Evolutionary conservation across 2,329 filamentous ascomycete species (phyloP).

Genomic region (Apiospora pterosperma): DNA sequence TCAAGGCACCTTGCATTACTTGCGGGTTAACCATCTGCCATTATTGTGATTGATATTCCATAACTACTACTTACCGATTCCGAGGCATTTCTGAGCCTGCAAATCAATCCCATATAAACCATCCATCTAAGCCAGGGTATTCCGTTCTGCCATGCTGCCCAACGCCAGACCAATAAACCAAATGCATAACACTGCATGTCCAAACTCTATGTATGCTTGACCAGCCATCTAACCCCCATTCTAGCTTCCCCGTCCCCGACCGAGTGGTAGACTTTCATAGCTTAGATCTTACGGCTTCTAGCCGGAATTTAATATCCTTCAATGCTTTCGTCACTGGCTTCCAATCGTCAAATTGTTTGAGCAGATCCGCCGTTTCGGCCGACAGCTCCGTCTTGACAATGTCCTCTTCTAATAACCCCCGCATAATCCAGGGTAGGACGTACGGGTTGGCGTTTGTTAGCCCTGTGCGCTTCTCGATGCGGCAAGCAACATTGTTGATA

Average conservation of each 20-base stretch:
- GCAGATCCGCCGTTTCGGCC: slow-evolving; percentile 71
- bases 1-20: not conserved
- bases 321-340: slow-evolving; percentile 84
- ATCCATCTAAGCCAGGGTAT: not conserved
- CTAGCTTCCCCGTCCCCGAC: not conserved
- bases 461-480: slow-evolving; percentile 48
- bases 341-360: slow-evolving; percentile 93
- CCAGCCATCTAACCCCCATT: not conserved
- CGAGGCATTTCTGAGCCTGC: not conserved
- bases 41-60: not conserved
- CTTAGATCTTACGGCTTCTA: slow-evolving; percentile 89
- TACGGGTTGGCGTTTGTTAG: slow-evolving; percentile 72
- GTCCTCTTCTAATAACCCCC: slow-evolving; percentile 87
- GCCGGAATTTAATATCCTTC: slow-evolving; percentile 91
- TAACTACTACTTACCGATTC: not conserved
- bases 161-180: not conserved
- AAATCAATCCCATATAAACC: not conserved
- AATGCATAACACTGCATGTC: not conserved
- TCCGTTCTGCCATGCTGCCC: not conserved
- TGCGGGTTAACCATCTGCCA: no score
- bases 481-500: slow-evolving; percentile 43
- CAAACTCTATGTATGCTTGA: not conserved
- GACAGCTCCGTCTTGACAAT: slow-evolving; percentile 79
- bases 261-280: slow-evolving; percentile 38
- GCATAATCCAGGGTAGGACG: slow-evolving; percentile 91